Conservation (phyloP, 208 protist genomes). For the Leishmania aethiopica region DNA sequence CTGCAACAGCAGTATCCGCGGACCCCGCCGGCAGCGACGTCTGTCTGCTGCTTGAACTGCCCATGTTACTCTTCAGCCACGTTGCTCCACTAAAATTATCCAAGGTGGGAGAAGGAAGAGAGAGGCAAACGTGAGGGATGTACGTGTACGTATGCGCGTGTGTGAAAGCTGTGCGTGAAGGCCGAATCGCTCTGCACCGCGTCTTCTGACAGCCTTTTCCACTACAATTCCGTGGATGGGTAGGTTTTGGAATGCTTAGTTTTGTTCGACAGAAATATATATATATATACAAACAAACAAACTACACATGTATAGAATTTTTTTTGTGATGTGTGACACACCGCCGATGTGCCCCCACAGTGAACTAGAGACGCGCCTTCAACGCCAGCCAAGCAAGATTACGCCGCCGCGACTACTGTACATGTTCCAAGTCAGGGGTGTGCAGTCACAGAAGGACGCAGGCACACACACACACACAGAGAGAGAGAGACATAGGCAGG, state of each 20-base stretch:
- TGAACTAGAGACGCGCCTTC: neutral
- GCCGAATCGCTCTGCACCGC: neutral
- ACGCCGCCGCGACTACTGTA: neutral
- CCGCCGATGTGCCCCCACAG: neutral
- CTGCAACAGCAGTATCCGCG: neutral
- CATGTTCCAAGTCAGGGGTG: neutral
- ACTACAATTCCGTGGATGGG: neutral
- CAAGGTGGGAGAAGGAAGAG: neutral
- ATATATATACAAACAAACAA: too few species aligned
- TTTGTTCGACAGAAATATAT: too few species aligned
- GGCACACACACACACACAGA: neutral
- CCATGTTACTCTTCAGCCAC: slow-evolving; percentile 5
- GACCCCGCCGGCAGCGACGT: neutral
- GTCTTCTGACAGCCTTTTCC: neutral
- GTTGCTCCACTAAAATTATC: neutral
- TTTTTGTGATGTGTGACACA: neutral
- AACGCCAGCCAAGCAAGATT: neutral
- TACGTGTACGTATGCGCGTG: neutral
- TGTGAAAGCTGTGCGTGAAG: neutral
- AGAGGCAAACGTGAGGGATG: neutral
- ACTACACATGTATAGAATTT: neutral
- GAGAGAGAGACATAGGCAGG: neutral
- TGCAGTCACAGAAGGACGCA: neutral
- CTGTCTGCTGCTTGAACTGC: slow-evolving; percentile 15
- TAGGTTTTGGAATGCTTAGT: too few species aligned